Percentiles rank a stretch among this genome's conserved stretches.
These are phyloP conservation scores for Fusarium veterinarium DNA, from an alignment of 2,329 filamentous ascomycete genomes.

Conservation along the genomic window DNA sequence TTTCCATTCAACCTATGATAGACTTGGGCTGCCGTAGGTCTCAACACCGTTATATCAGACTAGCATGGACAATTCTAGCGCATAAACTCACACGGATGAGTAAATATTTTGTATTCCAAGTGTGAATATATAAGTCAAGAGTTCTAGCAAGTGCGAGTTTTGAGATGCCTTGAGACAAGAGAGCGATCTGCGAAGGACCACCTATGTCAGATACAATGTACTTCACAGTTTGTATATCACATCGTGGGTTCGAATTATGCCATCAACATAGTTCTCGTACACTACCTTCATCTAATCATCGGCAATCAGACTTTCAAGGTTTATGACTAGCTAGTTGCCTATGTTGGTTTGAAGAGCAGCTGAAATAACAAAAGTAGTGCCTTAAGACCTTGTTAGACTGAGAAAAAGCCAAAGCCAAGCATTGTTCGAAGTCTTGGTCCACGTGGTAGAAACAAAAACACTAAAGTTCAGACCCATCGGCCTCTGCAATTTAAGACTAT, in stretches of 20 bases:
- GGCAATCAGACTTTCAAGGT: background rate
- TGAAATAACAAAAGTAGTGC: background rate
- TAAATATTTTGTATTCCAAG: slow-evolving; percentile 50
- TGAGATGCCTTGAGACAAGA: slow-evolving; percentile 64
- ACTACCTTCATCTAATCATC: background rate
- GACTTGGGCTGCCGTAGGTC: slow-evolving; percentile 66
- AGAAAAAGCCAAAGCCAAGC: too few relatives aligned
- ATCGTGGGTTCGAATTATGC: slow-evolving; percentile 36
- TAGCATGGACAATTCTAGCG: slow-evolving; percentile 68
- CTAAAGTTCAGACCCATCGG: background rate
- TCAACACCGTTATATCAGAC: slow-evolving; percentile 62
- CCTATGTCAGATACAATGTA: slow-evolving; percentile 48
- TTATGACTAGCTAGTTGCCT: background rate
- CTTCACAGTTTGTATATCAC: slow-evolving; percentile 54
- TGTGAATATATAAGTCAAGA: slow-evolving; percentile 71
- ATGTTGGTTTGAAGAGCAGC: background rate
- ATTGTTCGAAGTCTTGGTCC: background rate
- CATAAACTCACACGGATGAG: slow-evolving; percentile 60
- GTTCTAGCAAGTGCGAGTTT: slow-evolving; percentile 73
- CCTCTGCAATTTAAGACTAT: background rate
- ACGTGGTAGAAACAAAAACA: background rate
- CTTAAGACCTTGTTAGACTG: background rate
- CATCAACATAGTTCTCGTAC: background rate
- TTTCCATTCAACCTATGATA: slow-evolving; percentile 69
- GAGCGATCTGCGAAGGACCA: slow-evolving; percentile 66